Evolutionary conservation across 805 yeast species (phyloP).

Genomic region (Cyberlindnera maclurae): DNA sequence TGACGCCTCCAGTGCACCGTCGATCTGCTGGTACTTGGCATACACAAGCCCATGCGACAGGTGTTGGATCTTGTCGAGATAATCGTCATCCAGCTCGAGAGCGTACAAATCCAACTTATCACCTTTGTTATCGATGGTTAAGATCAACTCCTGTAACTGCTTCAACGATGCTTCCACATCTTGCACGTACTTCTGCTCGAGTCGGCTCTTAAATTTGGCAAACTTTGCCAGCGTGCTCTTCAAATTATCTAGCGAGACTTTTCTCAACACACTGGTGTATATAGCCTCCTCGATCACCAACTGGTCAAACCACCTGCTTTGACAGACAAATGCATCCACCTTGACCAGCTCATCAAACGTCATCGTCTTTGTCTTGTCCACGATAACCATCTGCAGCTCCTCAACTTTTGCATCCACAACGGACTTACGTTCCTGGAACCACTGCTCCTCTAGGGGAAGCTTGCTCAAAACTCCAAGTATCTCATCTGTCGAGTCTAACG

Average conservation of each 20-base stretch:
- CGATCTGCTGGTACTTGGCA: conserved; percentile 11
- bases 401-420: conserved; percentile 9
- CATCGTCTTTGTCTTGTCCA: conserved; percentile 2
- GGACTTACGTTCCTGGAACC: conserved; percentile 7
- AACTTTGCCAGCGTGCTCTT: conserved; percentile 3
- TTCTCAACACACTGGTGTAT: conserved; percentile 1
- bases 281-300: conserved; percentile 1
- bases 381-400: conserved; percentile 9
- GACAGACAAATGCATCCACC: conserved; percentile 5
- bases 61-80: conserved; percentile 12
- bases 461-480: conserved; percentile 3
- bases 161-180: conserved; percentile 1
- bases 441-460: conserved; percentile 7
- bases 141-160: conserved; percentile 1
- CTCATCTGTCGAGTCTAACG: conserved; percentile 1
- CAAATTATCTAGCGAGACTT: conserved; percentile 10
- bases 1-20: not conserved
- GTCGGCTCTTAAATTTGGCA: conserved; percentile 1
- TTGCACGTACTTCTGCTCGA: conserved; percentile 1
- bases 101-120: conserved; percentile 10
- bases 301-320: conserved; percentile 6
- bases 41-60: conserved; percentile 14
- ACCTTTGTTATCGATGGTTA: conserved; percentile 4
- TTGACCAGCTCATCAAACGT: conserved; percentile 6
- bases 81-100: conserved; percentile 7